phyloP scores from a whole-genome alignment of 768 basidiomycete genomes.

The Mycena venus region DNA sequence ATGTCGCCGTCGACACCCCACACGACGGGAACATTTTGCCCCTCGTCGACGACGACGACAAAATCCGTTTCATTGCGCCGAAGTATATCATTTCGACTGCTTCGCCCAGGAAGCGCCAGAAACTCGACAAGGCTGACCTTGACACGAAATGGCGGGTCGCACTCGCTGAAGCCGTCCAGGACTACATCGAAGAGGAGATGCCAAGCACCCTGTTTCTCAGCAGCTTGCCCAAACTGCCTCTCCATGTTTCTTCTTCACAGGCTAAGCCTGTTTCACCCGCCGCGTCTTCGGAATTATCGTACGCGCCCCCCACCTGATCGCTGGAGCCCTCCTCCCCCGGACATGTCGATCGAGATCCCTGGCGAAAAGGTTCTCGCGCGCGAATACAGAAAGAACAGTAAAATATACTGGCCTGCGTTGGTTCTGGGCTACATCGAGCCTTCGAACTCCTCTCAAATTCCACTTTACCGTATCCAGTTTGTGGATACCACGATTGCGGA shows the following conservation, averaged over 20 bases:
- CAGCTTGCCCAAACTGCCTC: slow-evolving; percentile 25
- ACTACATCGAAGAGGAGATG: slow-evolving; percentile 62
- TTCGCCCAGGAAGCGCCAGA: slow-evolving; percentile 63
- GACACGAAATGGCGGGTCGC: slow-evolving; percentile 63
- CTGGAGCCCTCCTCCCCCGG: slow-evolving; percentile 60
- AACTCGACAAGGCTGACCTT: slow-evolving; percentile 47
- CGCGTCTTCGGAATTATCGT: slow-evolving; percentile 25
- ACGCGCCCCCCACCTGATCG: slow-evolving; percentile 26
- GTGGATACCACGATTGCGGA: slow-evolving; percentile 62
- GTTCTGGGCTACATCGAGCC: slow-evolving; percentile 67
- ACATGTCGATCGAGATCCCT: slow-evolving; percentile 68
- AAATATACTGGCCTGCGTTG: slow-evolving; percentile 76
- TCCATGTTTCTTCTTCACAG: slow-evolving; percentile 11
- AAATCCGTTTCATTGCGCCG: slow-evolving; percentile 52
- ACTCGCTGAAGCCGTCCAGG: slow-evolving; percentile 58
- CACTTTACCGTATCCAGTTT: slow-evolving; percentile 69
- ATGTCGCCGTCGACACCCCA: slow-evolving; percentile 49
- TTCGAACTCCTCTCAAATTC: slow-evolving; percentile 45
- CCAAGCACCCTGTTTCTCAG: slow-evolving; percentile 53
- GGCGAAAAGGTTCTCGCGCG: slow-evolving; percentile 76
- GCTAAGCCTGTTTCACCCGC: slow-evolving; percentile 27
- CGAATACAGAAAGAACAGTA: slow-evolving; percentile 49
- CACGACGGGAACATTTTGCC: slow-evolving; percentile 59
- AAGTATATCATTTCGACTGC: slow-evolving; percentile 40
- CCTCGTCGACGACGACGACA: slow-evolving; percentile 45